These are phyloP conservation scores for Talaromyces rugulosus DNA, from an alignment of 2,329 filamentous ascomycete genomes.

Conservation along the genomic window DNA sequence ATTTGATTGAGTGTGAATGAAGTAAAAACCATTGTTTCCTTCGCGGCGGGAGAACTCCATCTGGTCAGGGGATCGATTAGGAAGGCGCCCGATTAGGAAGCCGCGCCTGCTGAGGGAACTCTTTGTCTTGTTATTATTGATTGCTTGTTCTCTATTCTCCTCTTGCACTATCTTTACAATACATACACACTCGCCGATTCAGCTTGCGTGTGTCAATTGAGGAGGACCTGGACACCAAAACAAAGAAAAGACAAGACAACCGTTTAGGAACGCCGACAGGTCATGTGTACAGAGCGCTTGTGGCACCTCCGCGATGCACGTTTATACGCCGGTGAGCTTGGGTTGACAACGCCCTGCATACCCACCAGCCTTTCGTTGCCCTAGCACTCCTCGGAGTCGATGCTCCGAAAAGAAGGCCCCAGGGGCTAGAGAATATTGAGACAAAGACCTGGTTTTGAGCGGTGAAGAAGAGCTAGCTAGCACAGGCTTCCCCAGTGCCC, in stretches of 20 bases:
- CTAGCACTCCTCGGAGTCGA: neutral
- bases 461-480: neutral
- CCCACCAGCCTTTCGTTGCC: neutral
- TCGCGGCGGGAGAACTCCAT: neutral
- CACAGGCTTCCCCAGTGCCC: neutral
- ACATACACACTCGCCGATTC: neutral
- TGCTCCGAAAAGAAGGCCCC: neutral
- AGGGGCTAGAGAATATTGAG: neutral
- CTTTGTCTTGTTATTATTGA: neutral
- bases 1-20: neutral
- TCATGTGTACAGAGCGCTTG: neutral
- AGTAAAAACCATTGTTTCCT: neutral
- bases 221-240: neutral
- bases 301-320: neutral
- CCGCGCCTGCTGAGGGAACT: neutral
- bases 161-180: neutral
- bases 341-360: neutral
- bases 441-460: neutral
- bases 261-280: neutral
- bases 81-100: neutral
- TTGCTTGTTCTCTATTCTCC: neutral
- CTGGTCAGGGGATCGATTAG: neutral
- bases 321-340: neutral
- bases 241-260: neutral
- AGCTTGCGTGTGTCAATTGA: no score